A percentile compares a stretch with the other conserved stretches of the same genome.
These are phyloP conservation scores for Amphicarpaea edgeworthii DNA, from an alignment of 306 rosid species.

Conservation along the genomic window DNA sequence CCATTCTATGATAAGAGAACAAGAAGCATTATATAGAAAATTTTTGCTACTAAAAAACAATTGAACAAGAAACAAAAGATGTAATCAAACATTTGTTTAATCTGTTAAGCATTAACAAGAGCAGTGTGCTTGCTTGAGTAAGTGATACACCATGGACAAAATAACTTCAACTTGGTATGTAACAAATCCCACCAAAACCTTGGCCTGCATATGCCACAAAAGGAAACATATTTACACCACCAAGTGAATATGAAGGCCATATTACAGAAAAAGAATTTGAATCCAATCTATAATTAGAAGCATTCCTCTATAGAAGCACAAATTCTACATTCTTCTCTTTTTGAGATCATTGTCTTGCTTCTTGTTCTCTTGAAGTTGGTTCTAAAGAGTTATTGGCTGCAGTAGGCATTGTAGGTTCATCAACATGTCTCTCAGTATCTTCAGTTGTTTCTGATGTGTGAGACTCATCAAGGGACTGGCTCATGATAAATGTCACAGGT, in stretches of 20 bases:
- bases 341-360: conserved; percentile 58
- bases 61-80: conserved; percentile 13
- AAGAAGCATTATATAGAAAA: conserved; percentile 8
- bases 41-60: not conserved
- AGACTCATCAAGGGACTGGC: conserved; percentile 60
- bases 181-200: conserved; percentile 37
- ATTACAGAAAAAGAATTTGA: conserved; percentile 50
- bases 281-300: conserved; percentile 43
- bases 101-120: conserved; percentile 8
- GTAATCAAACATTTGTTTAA: conserved; percentile 21
- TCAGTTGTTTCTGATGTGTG: conserved; percentile 53
- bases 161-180: conserved; percentile 41
- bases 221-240: conserved; percentile 48
- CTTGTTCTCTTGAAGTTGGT: conserved; percentile 55
- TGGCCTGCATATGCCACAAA: conserved; percentile 37
- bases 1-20: not conserved
- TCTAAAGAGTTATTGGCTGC: conserved; percentile 40
- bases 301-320: conserved; percentile 44
- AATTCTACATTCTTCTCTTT: conserved; percentile 30
- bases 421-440: conserved; percentile 49
- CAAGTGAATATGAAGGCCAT: conserved; percentile 47
- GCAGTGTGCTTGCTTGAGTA: conserved; percentile 19
- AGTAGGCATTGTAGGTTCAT: conserved; percentile 40
- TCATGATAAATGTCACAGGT: conserved; percentile 64
- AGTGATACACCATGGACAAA: conserved; percentile 27